Evolutionary conservation across 129 eudicot genomes (phyloP).

Genomic region (Glebionis coronaria): DNA sequence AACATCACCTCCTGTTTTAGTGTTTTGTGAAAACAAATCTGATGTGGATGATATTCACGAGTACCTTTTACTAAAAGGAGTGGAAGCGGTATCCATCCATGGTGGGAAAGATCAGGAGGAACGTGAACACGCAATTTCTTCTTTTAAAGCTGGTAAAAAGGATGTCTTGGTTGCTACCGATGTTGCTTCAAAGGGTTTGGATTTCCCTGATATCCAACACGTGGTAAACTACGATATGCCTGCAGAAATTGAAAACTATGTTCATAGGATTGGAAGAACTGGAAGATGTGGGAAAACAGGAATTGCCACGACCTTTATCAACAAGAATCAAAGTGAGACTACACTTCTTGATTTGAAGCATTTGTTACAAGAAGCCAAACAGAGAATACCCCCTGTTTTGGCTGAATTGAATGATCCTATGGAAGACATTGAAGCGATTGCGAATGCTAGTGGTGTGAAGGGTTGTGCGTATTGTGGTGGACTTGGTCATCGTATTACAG

Average conservation of each 20-base stretch:
- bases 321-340: slow-evolving; percentile 81
- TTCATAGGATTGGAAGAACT: slow-evolving; percentile 79
- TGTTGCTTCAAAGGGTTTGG: slow-evolving; percentile 83
- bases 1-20: slow-evolving; percentile 75
- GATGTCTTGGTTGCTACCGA: slow-evolving; percentile 35
- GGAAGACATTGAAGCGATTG: slow-evolving; percentile 65
- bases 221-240: slow-evolving; percentile 91
- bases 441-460: slow-evolving; percentile 67
- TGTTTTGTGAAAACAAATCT: slow-evolving; percentile 77
- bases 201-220: slow-evolving; percentile 83
- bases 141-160: slow-evolving; percentile 55
- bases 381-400: slow-evolving; percentile 79
- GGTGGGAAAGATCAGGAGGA: slow-evolving; percentile 93
- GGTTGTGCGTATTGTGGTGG: slow-evolving; percentile 92
- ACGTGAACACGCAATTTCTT: slow-evolving; percentile 65
- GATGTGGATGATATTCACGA: slow-evolving; percentile 86
- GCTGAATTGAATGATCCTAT: slow-evolving; percentile 71
- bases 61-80: slow-evolving; percentile 70
- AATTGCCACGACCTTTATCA: slow-evolving; percentile 73
- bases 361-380: slow-evolving; percentile 78
- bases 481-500: slow-evolving; percentile 75
- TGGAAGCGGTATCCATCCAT: slow-evolving; percentile 70
- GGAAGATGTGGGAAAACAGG: slow-evolving; percentile 91
- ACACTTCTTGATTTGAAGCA: slow-evolving; percentile 82
- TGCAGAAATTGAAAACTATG: slow-evolving; percentile 75